These are phyloP conservation scores for Nothophytophthora sp. DNA, from an alignment of 352 stramenopile genomes.

Conservation along the genomic window DNA sequence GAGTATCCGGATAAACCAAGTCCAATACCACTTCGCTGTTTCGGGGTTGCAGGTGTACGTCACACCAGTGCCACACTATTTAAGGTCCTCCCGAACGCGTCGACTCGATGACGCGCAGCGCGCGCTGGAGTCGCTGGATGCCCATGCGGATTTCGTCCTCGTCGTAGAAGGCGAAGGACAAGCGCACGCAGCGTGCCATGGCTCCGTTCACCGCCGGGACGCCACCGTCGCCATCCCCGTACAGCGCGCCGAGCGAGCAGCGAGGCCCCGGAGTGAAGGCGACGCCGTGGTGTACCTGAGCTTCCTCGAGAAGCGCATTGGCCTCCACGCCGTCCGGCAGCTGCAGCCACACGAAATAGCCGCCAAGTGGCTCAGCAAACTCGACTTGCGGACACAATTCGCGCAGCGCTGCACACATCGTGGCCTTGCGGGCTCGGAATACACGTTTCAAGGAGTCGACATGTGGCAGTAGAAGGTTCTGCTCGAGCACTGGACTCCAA, in stretches of 20 bases:
- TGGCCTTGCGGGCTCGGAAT: conserved; percentile 42
- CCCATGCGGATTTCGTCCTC: conserved; percentile 72
- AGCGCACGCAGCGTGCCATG: conserved; percentile 47
- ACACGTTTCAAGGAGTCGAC: conserved; percentile 44
- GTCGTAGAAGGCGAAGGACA: conserved; percentile 87
- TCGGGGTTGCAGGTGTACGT: too few relatives aligned
- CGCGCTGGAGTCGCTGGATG: conserved; percentile 44
- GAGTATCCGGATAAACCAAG: too few relatives aligned
- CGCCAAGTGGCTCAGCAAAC: conserved; percentile 68
- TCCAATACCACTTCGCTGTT: too few relatives aligned
- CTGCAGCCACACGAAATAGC: conserved; percentile 87
- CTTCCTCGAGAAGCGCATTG: conserved; percentile 51
- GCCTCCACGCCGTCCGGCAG: conserved; percentile 51
- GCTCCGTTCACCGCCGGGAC: conserved; percentile 18
- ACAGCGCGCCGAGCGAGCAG: conserved; percentile 43
- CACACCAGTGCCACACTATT: too few relatives aligned
- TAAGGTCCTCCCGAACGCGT: too few relatives aligned
- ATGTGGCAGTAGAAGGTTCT: conserved; percentile 47
- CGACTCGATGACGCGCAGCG: too few relatives aligned
- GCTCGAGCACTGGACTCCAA: conserved; percentile 49
- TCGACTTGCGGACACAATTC: conserved; percentile 38
- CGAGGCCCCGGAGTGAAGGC: conserved; percentile 75
- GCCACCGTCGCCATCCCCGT: conserved; percentile 17
- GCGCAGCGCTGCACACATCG: conserved; percentile 50
- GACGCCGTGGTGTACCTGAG: conserved; percentile 53